Evolutionary conservation across 208 protist species (phyloP), one percentile per base, ranked within the genome.

Genomic region (Leishmania turanica): DNA sequence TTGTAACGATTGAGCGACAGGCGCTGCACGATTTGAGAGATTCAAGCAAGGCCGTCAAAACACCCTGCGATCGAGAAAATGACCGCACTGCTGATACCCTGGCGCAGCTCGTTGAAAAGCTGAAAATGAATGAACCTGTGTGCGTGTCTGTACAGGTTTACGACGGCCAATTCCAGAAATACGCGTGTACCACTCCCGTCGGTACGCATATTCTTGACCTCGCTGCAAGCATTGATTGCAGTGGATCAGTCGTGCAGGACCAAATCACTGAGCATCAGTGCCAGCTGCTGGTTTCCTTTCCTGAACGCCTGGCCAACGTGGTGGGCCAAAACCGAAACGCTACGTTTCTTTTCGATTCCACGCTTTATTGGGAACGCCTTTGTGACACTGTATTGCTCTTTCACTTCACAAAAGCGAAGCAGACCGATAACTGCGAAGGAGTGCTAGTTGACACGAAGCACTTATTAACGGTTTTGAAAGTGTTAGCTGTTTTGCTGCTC

Each of bases 241-340:
- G 54, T 45, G 49, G 47, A 34, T 80, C 82, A 7, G 6, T 15
- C 6, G 42, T 81, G 5, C 47, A 78, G 34, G 54, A 81, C 0
- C 37, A 80, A 34, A 64, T 85, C 42, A 49, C 62, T 27, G 70
- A 83, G 17, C 34, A 84, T 45, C 68, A 83, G 53, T 84, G 79
- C 65, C 69, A 72, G 17, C 40, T 56, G 53, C 64, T 87, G 40
- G 75, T 83, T 51, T 81, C 84, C n/a, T 87, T 87, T 81, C 84
- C 84, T 8, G 84, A 87, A 64, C 76, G 75, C n/a, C 72, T 87
- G 42, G 78, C 84, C 42, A 84, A 82, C 60, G 75, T 66, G 24
- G 53, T 80, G 7, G 40, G 79, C 0, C 51, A 78, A 24, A 64
- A 17, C 15, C 40, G 70, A 72, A 70, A 56, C 21, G 49, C 47